Conservation (phyloP, 2,329 filamentous ascomycete species). For the Penicillium sp. region DNA sequence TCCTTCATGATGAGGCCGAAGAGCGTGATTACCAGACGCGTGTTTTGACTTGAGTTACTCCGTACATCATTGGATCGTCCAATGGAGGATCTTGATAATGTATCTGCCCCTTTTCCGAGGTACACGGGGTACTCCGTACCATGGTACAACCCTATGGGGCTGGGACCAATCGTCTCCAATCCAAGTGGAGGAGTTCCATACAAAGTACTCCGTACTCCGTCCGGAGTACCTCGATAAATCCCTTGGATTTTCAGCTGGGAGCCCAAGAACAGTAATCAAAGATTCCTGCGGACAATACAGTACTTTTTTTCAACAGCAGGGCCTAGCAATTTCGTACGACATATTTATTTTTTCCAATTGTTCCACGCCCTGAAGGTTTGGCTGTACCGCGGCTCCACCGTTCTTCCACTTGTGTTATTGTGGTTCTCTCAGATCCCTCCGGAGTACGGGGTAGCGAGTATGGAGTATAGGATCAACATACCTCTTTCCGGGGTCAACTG, state of each 20-base stretch:
- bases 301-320: too few species aligned
- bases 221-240: background rate
- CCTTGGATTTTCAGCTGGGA: background rate
- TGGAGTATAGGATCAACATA: background rate
- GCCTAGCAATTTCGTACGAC: too few species aligned
- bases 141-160: background rate
- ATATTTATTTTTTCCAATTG: background rate
- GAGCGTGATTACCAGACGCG: background rate
- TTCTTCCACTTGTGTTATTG: background rate
- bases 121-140: background rate
- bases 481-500: background rate
- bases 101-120: background rate
- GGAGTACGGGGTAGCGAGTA: background rate
- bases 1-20: background rate
- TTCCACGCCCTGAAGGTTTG: background rate
- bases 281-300: background rate
- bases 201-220: too few species aligned
- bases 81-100: background rate
- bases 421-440: background rate
- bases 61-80: background rate
- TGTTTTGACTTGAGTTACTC: background rate
- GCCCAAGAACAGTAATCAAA: background rate
- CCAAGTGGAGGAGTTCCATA: background rate
- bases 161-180: background rate
- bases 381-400: background rate